Evolutionary conservation across 345 rosid genomes (phyloP).

Genomic region (Rhodomyrtus tomentosa): DNA sequence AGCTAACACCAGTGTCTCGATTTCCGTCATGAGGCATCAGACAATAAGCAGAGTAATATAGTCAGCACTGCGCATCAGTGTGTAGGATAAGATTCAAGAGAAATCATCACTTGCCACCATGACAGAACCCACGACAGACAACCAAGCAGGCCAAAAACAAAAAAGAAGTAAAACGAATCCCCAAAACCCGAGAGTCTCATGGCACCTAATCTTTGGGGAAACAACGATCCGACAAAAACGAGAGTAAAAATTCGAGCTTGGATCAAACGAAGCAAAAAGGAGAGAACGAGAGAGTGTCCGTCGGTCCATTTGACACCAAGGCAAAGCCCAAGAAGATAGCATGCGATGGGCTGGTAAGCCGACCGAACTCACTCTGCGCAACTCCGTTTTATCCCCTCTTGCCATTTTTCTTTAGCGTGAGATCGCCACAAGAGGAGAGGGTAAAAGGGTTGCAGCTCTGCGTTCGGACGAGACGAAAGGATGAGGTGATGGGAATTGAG

Average conservation of each 20-base stretch:
- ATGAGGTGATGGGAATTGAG: not conserved
- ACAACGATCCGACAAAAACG: not conserved
- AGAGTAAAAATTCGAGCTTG: not conserved
- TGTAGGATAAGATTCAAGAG: conserved; percentile 28
- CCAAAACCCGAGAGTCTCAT: not conserved
- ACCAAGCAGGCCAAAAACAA: not conserved
- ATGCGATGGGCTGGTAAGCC: conserved; percentile 59
- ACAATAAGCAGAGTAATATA: conserved; percentile 38
- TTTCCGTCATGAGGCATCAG: conserved; percentile 27
- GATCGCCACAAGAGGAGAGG: conserved; percentile 18
- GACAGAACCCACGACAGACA: not conserved
- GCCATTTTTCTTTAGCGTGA: not conserved
- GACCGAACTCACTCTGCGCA: conserved; percentile 32
- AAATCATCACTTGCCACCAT: conserved; percentile 31
- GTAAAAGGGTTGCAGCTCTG: conserved; percentile 38
- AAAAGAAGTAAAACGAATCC: not conserved
- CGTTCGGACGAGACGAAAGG: not conserved
- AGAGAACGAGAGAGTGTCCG: conserved; percentile 10
- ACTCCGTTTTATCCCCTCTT: conserved; percentile 32
- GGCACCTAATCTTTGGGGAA: not conserved
- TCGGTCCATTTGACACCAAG: conserved; percentile 48
- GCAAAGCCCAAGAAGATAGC: conserved; percentile 7
- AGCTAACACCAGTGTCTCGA: not conserved
- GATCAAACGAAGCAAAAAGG: not conserved
- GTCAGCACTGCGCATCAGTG: conserved; percentile 32